phyloP scores from a whole-genome alignment of 495 filamentous ascomycete species.

The Rusavskia elegans region DNA sequence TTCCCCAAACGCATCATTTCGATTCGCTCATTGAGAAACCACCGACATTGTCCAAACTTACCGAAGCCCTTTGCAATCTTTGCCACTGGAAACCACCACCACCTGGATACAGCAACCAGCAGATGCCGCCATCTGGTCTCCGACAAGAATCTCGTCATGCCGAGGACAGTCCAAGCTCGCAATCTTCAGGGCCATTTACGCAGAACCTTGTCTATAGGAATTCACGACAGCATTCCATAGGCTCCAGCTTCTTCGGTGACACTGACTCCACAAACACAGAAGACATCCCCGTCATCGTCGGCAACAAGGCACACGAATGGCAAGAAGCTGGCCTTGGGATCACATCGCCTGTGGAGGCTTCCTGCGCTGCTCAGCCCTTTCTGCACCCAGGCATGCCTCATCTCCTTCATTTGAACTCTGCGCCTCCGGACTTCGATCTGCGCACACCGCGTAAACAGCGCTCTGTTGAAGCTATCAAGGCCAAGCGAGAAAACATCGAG shows the following conservation, averaged over 20 bases:
- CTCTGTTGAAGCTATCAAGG: constrained; percentile 63
- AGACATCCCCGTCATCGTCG: constrained; percentile 60
- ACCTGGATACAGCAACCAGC: constrained; percentile 29
- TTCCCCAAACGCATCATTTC: constrained; percentile 87
- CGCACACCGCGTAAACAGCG: constrained; percentile 46
- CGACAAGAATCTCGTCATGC: constrained; percentile 43
- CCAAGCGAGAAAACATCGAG: constrained; percentile 62
- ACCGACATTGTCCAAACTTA: constrained; percentile 74
- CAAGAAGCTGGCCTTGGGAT: constrained; percentile 55
- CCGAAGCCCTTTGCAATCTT: constrained; percentile 65
- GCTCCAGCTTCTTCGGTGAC: constrained; percentile 74
- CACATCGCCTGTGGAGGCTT: constrained; percentile 17
- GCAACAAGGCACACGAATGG: constrained; percentile 55
- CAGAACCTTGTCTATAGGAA: constrained; percentile 50
- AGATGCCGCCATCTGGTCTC: constrained; percentile 42
- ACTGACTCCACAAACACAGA: constrained; percentile 66
- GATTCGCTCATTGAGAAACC: constrained; percentile 91
- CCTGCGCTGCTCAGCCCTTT: constrained; percentile 14
- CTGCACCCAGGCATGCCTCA: constrained; percentile 23
- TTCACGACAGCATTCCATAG: constrained; percentile 70
- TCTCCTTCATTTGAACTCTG: constrained; percentile 47
- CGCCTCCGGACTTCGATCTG: constrained; percentile 46
- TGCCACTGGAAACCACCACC: constrained; percentile 85
- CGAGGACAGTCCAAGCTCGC: constrained; percentile 76
- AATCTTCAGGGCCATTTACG: constrained; percentile 56